A percentile compares a stretch with the other conserved stretches of the same genome.
These are phyloP conservation scores for Phytopythium boreale DNA, from an alignment of 352 stramenopile species.

Conservation along the genomic window DNA sequence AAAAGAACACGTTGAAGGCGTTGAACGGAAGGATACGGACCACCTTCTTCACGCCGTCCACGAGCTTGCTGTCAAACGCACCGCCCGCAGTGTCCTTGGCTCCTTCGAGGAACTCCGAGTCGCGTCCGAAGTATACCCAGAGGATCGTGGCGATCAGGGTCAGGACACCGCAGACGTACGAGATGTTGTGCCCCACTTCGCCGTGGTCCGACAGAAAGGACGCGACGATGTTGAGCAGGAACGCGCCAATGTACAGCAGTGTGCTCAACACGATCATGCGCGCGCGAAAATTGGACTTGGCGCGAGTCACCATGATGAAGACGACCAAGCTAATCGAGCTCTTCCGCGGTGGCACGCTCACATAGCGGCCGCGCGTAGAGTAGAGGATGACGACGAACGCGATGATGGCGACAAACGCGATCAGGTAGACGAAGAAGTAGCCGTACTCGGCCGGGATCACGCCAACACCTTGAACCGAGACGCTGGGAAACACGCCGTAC, in stretches of 20 bases:
- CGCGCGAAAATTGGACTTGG: slow-evolving; percentile 24
- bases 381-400: slow-evolving; percentile 41
- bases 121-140: slow-evolving; percentile 43
- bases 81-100: slow-evolving; percentile 38
- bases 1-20: slow-evolving; percentile 59
- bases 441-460: slow-evolving; percentile 59
- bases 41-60: slow-evolving; percentile 56
- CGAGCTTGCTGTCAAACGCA: slow-evolving; percentile 28
- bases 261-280: slow-evolving; percentile 36
- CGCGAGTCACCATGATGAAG: slow-evolving; percentile 24
- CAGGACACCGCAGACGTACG: slow-evolving; percentile 33
- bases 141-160: slow-evolving; percentile 31
- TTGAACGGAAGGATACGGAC: slow-evolving; percentile 44
- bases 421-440: slow-evolving; percentile 74
- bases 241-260: slow-evolving; percentile 32
- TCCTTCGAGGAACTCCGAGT: slow-evolving; percentile 45
- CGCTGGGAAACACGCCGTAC: slow-evolving; percentile 72
- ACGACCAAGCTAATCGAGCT: slow-evolving; percentile 48
- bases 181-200: slow-evolving; percentile 38
- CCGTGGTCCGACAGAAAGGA: slow-evolving; percentile 43
- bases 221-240: slow-evolving; percentile 52
- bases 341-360: slow-evolving; percentile 34
- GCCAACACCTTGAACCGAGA: slow-evolving; percentile 65
- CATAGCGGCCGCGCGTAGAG: slow-evolving; percentile 42
- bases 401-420: slow-evolving; percentile 39